Percentiles rank a stretch among this genome's conserved stretches.
phyloP scores from a whole-genome alignment of 495 filamentous ascomycete genomes.

The Penicillium lividum region DNA sequence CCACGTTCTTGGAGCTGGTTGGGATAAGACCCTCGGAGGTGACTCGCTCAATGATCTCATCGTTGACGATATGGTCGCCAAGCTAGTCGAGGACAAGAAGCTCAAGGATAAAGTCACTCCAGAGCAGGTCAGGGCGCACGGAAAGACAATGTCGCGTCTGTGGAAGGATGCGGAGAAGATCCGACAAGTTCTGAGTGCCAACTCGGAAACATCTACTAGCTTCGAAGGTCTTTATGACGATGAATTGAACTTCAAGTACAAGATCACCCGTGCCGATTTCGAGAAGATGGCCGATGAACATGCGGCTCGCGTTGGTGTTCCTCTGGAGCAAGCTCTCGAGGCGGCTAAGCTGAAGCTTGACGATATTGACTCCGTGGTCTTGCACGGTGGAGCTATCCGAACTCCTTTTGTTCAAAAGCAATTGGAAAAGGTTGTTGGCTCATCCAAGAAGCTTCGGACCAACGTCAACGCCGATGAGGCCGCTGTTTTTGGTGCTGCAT shows the following conservation, averaged over 20 bases:
- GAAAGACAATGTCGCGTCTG: slow-evolving; percentile 81
- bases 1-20: slow-evolving; percentile 78
- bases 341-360: slow-evolving; percentile 68
- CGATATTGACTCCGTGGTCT: slow-evolving; percentile 86
- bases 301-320: slow-evolving; percentile 64
- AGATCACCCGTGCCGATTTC: slow-evolving; percentile 77
- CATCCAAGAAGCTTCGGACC: slow-evolving; percentile 75
- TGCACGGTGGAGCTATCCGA: slow-evolving; percentile 86
- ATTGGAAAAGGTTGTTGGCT: slow-evolving; percentile 74
- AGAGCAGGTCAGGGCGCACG: slow-evolving; percentile 67
- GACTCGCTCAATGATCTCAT: slow-evolving; percentile 87
- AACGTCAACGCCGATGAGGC: slow-evolving; percentile 98
- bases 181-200: slow-evolving; percentile 91
- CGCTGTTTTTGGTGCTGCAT: slow-evolving; percentile 94
- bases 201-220: slow-evolving; percentile 73
- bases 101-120: slow-evolving; percentile 67
- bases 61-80: slow-evolving; percentile 79
- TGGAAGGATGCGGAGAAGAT: slow-evolving; percentile 88
- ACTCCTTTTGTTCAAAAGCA: slow-evolving; percentile 93
- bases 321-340: slow-evolving; percentile 72
- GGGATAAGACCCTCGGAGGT: slow-evolving; percentile 88
- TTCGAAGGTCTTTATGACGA: slow-evolving; percentile 85
- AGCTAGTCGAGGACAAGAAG: slow-evolving; percentile 70
- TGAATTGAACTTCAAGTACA: slow-evolving; percentile 91
- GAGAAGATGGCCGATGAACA: slow-evolving; percentile 76